Percentiles rank a stretch among this genome's conserved stretches.
Evolutionary conservation across 306 rosid species (phyloP).

Genomic region (Dryas octopetala): DNA sequence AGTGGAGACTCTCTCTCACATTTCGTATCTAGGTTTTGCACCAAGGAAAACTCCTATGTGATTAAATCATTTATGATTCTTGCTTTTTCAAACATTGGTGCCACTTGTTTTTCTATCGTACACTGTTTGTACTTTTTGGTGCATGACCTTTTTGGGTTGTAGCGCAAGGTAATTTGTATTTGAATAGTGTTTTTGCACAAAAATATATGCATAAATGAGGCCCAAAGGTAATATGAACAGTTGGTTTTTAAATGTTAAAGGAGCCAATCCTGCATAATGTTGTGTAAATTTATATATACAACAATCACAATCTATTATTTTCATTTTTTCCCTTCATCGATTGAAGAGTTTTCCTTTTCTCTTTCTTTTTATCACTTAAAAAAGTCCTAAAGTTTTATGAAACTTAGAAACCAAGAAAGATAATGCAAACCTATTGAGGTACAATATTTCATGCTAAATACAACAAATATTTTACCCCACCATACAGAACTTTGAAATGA

Average conservation of each 20-base stretch:
- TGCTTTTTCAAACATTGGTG: neutral
- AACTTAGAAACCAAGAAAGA: neutral
- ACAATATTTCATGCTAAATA: too few species aligned
- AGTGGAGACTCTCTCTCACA: too few species aligned
- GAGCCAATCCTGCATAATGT: too few species aligned
- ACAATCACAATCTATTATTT: neutral
- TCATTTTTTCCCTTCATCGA: neutral
- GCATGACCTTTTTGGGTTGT: constrained; percentile 8
- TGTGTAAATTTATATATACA: neutral
- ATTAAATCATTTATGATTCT: neutral
- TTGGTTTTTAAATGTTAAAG: neutral
- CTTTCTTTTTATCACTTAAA: neutral
- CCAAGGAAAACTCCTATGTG: neutral
- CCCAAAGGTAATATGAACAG: constrained; percentile 3
- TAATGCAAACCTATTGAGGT: too few species aligned
- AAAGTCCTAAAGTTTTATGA: neutral
- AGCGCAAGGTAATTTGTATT: neutral
- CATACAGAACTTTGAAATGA: too few species aligned
- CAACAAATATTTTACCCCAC: too few species aligned
- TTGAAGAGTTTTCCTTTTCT: neutral
- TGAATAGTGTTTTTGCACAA: constrained; percentile 9
- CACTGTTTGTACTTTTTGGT: neutral
- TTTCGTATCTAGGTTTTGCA: too few species aligned
- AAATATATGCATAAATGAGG: neutral
- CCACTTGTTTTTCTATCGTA: neutral